Percentiles rank a stretch among this genome's conserved stretches.
These are phyloP conservation scores for Claviceps fusiformis DNA, from an alignment of 2,329 filamentous ascomycete species.

Conservation along the genomic window DNA sequence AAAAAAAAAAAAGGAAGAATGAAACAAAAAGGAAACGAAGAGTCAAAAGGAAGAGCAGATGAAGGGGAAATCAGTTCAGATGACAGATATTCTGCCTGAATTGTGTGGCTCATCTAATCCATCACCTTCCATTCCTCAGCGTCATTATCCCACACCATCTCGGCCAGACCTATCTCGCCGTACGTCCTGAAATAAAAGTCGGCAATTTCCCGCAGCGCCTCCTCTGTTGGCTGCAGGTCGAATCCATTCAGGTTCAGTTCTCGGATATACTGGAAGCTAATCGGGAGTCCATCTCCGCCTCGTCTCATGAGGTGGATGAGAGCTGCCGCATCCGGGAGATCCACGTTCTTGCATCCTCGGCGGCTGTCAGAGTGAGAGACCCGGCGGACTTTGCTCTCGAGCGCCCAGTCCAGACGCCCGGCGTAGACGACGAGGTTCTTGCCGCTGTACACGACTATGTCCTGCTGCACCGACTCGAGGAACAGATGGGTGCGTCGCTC, in stretches of 20 bases:
- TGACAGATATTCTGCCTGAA: background rate
- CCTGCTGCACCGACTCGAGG: constrained; percentile 12
- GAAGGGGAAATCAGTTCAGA: too few relatives aligned
- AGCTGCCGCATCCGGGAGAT: constrained; percentile 8
- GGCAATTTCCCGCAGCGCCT: constrained; percentile 5
- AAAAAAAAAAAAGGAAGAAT: background rate
- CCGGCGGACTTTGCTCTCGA: constrained; percentile 15
- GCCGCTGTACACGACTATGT: constrained; percentile 11
- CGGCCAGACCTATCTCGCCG: constrained; percentile 4
- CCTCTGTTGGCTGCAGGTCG: constrained; percentile 6
- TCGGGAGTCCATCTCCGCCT: constrained; percentile 2
- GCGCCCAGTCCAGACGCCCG: constrained; percentile 12
- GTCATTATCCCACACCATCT: constrained; percentile 4
- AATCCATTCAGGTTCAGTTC: constrained; percentile 7
- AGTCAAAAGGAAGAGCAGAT: too few relatives aligned
- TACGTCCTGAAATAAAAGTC: constrained; percentile 7
- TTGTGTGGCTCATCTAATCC: background rate
- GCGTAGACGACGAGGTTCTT: constrained; percentile 13
- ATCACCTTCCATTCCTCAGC: background rate
- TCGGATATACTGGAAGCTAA: constrained; percentile 8
- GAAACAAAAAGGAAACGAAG: too few relatives aligned
- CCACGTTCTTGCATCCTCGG: constrained; percentile 3
- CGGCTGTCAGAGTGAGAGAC: constrained; percentile 7
- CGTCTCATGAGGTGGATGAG: constrained; percentile 6
- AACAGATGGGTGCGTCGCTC: constrained; percentile 11